Evolutionary conservation across 73 alveolate genomes (phyloP), one percentile per base, ranked within the genome.

Genomic region (Uronychia setigera): DNA sequence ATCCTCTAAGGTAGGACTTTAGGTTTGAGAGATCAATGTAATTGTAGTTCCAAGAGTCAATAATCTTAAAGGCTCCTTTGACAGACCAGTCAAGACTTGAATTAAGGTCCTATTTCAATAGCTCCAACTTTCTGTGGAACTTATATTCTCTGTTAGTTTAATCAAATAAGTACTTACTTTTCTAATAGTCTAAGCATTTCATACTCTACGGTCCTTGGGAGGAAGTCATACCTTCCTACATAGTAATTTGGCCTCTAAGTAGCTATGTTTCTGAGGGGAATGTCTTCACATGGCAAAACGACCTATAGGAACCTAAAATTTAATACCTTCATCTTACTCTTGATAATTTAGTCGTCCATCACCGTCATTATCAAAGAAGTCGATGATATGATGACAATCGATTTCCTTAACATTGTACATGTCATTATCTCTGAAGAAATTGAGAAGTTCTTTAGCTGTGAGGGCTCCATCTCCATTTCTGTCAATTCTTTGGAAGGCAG

Each of bases 21-120:
- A 89, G 83, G 59, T 85, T 84, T n/a, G 32, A 35, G 26, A 14
- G 33, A 35, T 89, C 95, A n/a, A 89, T 89, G 74, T 84, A 89
- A 31, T 83, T 83, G 59, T 89, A 89, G 26, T 80, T 85, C 89
- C 91, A 82, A 74, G 83, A 90, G 46, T 89, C 95, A 74, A 89
- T 85, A 1, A 91, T 67, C 32, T 84, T 60, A 76, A 89, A 89
- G 0, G 89, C 91, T 26, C 84, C 25, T 26, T 59, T 76, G 29
- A 11, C 32, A 77, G 59, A 78, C 33, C 60, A 88, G 30, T 76
- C 88, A 19, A 31, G 35, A 31, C 83, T 58, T 33, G 80, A 57
- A 1, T 78, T 74, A 19, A 88, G 60, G 35, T 57, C 80, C 31
- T 88, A 67, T 60, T 83, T 88, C 25, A 88, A 31, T 78, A 77